A percentile compares a stretch with the other conserved stretches of the same genome.
phyloP scores from a whole-genome alignment of 495 filamentous ascomycete genomes.

The Aspergillus sclerotiicarbonarius region DNA sequence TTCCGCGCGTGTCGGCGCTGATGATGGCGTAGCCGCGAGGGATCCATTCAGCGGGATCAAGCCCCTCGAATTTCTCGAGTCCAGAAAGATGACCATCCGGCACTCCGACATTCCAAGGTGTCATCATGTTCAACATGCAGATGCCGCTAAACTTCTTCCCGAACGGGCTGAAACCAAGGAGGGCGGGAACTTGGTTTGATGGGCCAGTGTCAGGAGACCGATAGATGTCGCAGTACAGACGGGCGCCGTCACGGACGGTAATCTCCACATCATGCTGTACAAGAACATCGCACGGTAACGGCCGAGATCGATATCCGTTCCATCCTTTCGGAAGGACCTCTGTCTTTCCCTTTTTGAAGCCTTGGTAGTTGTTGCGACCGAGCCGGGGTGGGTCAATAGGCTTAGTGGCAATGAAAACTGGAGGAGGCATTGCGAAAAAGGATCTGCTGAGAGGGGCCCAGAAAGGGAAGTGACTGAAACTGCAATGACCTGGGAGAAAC shows the following conservation, averaged over 20 bases:
- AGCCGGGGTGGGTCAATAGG: too few relatives aligned
- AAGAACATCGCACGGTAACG: slow-evolving; percentile 22
- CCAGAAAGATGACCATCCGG: slow-evolving; percentile 27
- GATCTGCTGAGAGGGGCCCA: too few relatives aligned
- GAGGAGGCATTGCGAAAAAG: too few relatives aligned
- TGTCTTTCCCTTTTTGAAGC: too few relatives aligned
- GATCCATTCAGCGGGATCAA: slow-evolving; percentile 41
- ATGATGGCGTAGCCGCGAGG: slow-evolving; percentile 44
- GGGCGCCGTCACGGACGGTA: slow-evolving; percentile 30
- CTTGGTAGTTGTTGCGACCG: too few relatives aligned
- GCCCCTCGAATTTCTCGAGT: slow-evolving; percentile 45
- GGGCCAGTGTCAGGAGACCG: slow-evolving; percentile 21
- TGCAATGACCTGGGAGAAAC: too few relatives aligned
- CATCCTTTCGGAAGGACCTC: slow-evolving; percentile 27
- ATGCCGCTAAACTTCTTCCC: slow-evolving; percentile 36
- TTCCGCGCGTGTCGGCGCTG: slow-evolving; percentile 43
- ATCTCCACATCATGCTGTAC: slow-evolving; percentile 32
- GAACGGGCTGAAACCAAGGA: slow-evolving; percentile 36
- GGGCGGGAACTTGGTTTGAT: slow-evolving; percentile 27
- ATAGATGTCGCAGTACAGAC: slow-evolving; percentile 37
- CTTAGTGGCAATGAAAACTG: too few relatives aligned
- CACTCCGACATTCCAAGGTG: slow-evolving; percentile 16
- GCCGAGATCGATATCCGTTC: slow-evolving; percentile 19
- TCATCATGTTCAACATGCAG: slow-evolving; percentile 22
- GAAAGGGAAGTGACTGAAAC: too few relatives aligned